Percentiles rank a stretch among this genome's conserved stretches.
phyloP scores from a whole-genome alignment of 257 asterid species.

The Solanum dulcamara region DNA sequence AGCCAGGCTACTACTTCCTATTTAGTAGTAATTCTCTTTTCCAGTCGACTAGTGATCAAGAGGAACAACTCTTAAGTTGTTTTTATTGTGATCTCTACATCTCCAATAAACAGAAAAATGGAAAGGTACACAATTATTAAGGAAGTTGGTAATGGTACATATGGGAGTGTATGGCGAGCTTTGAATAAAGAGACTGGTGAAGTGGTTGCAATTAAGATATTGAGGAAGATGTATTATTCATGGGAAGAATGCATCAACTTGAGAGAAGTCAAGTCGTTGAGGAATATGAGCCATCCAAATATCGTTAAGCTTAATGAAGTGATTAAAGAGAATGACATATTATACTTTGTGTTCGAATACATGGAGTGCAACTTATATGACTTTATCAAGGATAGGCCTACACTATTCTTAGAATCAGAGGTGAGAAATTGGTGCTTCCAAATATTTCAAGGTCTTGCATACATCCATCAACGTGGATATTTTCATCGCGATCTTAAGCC shows the following conservation, averaged over 20 bases:
- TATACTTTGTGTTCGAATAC: conserved; percentile 76
- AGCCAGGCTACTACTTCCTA: conserved; percentile 28
- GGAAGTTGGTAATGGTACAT: conserved; percentile 96
- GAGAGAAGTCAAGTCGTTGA: conserved; percentile 97
- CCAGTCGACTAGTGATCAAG: conserved; percentile 7
- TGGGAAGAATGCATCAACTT: conserved; percentile 96
- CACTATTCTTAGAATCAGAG: conserved; percentile 57
- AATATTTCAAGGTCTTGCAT: conserved; percentile 92
- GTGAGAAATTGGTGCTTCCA: conserved; percentile 89
- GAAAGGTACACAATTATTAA: conserved; percentile 79
- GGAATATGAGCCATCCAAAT: conserved; percentile 88
- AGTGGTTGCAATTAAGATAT: conserved; percentile 91
- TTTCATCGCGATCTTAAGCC: conserved; percentile 99
- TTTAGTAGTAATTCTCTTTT: conserved; percentile 18
- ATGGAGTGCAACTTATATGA: conserved; percentile 93
- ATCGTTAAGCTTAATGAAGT: conserved; percentile 92
- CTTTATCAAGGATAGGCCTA: conserved; percentile 70
- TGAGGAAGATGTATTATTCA: conserved; percentile 89
- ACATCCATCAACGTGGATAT: conserved; percentile 82
- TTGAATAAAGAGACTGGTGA: conserved; percentile 85
- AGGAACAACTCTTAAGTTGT: conserved; percentile 8
- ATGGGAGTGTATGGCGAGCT: conserved; percentile 95
- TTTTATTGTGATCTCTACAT: conserved; percentile 5
- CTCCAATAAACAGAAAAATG: conserved; percentile 45
- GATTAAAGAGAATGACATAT: conserved; percentile 65